Conservation (phyloP, 2,329 filamentous ascomycete genomes). For the Apiospora saccharicola region DNA sequence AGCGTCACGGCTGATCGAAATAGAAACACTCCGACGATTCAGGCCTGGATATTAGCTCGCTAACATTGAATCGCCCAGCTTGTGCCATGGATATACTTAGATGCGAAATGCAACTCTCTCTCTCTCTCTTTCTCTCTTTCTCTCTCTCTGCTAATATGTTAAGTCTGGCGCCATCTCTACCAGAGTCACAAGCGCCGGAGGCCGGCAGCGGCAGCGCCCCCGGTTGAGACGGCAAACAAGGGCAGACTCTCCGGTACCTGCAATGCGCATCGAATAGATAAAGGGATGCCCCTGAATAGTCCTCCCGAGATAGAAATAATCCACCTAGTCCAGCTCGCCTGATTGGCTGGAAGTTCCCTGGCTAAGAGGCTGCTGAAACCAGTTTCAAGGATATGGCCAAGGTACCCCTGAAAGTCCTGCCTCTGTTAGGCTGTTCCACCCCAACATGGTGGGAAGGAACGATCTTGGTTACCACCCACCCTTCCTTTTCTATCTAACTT, state of each 20-base stretch:
- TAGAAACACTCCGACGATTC: not conserved
- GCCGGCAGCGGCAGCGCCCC: conserved; percentile 4
- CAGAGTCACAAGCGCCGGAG: not conserved
- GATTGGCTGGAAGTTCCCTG: not conserved
- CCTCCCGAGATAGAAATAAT: conserved; percentile 21
- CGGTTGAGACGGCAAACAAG: conserved; percentile 17
- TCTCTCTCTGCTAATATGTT: not conserved
- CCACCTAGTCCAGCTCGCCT: not conserved
- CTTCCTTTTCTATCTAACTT: not conserved
- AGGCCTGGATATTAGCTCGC: not conserved
- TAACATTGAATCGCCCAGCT: not conserved
- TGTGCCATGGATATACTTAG: not conserved
- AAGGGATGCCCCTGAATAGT: conserved; percentile 3
- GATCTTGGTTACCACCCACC: conserved; percentile 20
- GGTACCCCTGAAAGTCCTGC: conserved; percentile 5
- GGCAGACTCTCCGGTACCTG: not conserved
- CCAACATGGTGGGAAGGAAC: not conserved
- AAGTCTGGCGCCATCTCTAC: not conserved
- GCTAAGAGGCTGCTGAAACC: conserved; percentile 15
- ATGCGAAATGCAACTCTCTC: not conserved
- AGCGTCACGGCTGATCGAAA: not conserved
- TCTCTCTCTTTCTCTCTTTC: not conserved
- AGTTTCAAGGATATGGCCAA: conserved; percentile 12
- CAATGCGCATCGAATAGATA: not conserved
- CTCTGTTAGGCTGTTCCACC: not conserved